These are phyloP conservation scores for Bipolaris sorokiniana DNA, from an alignment of 2,329 filamentous ascomycete genomes.

Conservation along the genomic window DNA sequence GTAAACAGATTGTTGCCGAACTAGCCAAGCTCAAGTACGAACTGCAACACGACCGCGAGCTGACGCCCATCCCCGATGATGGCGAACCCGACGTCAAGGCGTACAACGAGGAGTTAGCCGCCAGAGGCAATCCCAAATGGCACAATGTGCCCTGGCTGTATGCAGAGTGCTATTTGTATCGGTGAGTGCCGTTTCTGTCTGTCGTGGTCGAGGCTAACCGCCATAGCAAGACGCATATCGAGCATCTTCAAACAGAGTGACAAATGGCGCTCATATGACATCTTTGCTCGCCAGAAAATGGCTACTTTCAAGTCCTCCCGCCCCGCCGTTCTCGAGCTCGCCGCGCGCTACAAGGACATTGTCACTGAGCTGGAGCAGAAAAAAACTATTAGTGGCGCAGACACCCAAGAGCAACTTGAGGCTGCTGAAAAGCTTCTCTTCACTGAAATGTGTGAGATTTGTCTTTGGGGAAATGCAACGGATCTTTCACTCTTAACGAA, in stretches of 20 bases:
- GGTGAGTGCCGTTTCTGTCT: constrained; percentile 54
- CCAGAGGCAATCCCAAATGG: constrained; percentile 78
- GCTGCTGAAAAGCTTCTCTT: constrained; percentile 81
- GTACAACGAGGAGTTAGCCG: constrained; percentile 86
- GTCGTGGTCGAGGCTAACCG: constrained; percentile 10
- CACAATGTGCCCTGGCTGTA: constrained; percentile 87
- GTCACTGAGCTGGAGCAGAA: constrained; percentile 68
- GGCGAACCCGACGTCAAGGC: constrained; percentile 74
- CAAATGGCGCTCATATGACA: constrained; percentile 88
- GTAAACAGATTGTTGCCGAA: constrained; percentile 82
- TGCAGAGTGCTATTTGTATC: constrained; percentile 92
- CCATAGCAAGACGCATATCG: constrained; percentile 71
- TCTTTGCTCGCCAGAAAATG: constrained; percentile 89
- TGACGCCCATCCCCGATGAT: constrained; percentile 80
- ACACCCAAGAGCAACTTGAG: constrained; percentile 60
- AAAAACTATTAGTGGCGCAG: constrained; percentile 50
- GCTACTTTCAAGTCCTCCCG: constrained; percentile 91
- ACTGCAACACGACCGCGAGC: constrained; percentile 81
- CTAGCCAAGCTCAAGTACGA: constrained; percentile 91
- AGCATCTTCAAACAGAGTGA: constrained; percentile 76
- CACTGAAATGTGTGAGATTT: constrained; percentile 93
- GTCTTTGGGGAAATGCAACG: constrained; percentile 95
- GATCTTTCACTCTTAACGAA: constrained; percentile 90
- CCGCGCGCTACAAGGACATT: constrained; percentile 77
- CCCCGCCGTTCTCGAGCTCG: constrained; percentile 81